These are phyloP conservation scores for Hypoxylon sp. DNA, from an alignment of 2,329 filamentous ascomycete species.

Conservation along the genomic window DNA sequence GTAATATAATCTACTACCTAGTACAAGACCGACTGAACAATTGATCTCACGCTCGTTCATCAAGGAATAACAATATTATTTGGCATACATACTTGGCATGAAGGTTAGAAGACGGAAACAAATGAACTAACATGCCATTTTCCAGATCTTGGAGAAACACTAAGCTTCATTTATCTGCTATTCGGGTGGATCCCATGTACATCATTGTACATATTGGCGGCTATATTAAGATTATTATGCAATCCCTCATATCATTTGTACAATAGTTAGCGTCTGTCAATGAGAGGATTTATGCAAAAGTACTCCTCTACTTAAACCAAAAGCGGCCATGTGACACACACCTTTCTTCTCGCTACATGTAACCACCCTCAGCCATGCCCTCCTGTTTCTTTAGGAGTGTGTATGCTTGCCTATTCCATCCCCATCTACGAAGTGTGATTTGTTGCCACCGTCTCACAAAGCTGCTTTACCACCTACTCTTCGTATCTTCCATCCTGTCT, in stretches of 20 bases:
- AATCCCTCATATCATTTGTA: constrained; percentile 13
- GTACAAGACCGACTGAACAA: too few relatives aligned
- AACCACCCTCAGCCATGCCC: constrained; percentile 7
- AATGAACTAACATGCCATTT: too few relatives aligned
- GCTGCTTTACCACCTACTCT: neutral
- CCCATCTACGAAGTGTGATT: constrained; percentile 14
- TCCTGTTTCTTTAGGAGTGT: constrained; percentile 16
- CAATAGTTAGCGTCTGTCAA: constrained; percentile 5
- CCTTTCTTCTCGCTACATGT: neutral
- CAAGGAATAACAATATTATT: too few relatives aligned
- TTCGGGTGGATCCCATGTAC: constrained; percentile 2
- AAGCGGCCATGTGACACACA: constrained; percentile 33
- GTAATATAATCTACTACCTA: too few relatives aligned
- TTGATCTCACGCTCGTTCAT: too few relatives aligned
- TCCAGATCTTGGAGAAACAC: neutral
- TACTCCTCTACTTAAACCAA: constrained; percentile 19
- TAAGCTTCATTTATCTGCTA: neutral
- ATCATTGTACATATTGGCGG: neutral
- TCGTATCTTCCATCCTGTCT: constrained; percentile 6
- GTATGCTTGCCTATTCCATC: constrained; percentile 23
- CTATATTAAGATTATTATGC: constrained; percentile 16
- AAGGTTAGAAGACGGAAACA: too few relatives aligned
- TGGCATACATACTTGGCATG: too few relatives aligned
- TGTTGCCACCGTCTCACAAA: constrained; percentile 22
- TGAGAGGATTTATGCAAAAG: constrained; percentile 14